Evolutionary conservation across 192 early-diverging fungal genomes (phyloP).

Genomic region (Backusella sp.): DNA sequence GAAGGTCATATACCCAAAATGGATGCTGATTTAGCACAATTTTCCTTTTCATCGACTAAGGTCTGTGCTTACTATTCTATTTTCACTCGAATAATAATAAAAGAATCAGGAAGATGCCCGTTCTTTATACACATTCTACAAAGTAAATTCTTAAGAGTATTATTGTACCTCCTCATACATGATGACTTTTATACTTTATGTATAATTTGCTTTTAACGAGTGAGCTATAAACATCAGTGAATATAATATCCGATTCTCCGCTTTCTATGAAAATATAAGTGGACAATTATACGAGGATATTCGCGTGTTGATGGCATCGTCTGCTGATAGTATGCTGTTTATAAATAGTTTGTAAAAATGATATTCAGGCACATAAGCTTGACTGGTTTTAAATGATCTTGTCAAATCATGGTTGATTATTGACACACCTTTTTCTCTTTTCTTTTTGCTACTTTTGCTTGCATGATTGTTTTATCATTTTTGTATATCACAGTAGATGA

Average conservation of each 20-base stretch:
- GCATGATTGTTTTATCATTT: not conserved
- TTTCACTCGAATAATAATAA: not conserved
- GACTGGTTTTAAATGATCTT: not conserved
- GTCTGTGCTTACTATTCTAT: not conserved
- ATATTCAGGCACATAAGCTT: not conserved
- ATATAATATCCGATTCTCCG: not conserved
- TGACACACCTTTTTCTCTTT: not conserved
- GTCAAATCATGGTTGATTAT: not conserved
- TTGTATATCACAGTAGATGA: not conserved
- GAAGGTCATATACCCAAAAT: no score
- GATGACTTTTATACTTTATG: not conserved
- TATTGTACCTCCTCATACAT: not conserved
- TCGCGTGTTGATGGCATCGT: not conserved
- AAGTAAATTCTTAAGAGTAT: not conserved
- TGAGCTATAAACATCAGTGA: not conserved
- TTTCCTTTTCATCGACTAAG: no score
- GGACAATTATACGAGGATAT: not conserved
- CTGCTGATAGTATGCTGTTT: not conserved
- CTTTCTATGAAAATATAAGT: not conserved
- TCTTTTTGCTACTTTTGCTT: not conserved
- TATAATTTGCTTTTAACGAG: not conserved
- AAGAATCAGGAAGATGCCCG: not conserved
- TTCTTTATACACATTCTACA: not conserved
- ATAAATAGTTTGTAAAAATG: not conserved
- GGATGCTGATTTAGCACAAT: no score